Evolutionary conservation across 768 basidiomycete genomes (phyloP), one percentile per base, ranked within the genome.

Genomic region (Lactarius trivialis): DNA sequence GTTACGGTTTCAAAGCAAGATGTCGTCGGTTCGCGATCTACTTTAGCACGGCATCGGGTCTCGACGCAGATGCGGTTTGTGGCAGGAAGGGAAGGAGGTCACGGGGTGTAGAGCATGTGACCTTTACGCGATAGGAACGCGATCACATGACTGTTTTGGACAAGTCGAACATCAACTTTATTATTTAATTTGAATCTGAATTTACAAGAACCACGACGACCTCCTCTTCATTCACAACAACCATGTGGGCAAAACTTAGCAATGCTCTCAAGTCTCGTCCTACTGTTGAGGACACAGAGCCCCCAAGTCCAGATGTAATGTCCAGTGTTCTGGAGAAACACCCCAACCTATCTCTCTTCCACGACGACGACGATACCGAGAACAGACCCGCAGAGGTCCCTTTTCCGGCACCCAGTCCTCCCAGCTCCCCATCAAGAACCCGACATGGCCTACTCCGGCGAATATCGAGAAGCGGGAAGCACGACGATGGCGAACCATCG

Each of bases 171-270:
- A 51, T 58, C 34, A 63, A 65, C 56, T 58, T 6, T 11, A 9
- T n/a, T n/a, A 28, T 24, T 15, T 33, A 32, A 19, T 17, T 30
- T 30, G 30, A 11, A 34, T 15, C 8, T 24, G 37, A 63, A 30
- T 41, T 63, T 33, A 49, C 58, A 55, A 51, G 36, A 57, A 63
- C 65, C 19, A 65, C 58, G 24, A 60, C 58, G 58, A 34, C 33
- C 61, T 5, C 41, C 34, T 48, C 36, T 56, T 51, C 51, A n/a
- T 52, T 39, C 19, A 56, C 65, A 58, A 24, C 34, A 32, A 19
- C 32, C 43, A 65, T 67, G 64, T 67, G 64, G 64, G 48, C 64
- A 11, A 67, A 55, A 37, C 7, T 67, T 30, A 67, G 60, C 54
- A 57, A 50, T 14, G 64, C 55, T 33, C 58, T 67, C 56, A 67